Percentiles rank a stretch among this genome's conserved stretches.
These are phyloP conservation scores for Sarcodon aspratus DNA, from an alignment of 768 basidiomycete genomes.

Conservation along the genomic window DNA sequence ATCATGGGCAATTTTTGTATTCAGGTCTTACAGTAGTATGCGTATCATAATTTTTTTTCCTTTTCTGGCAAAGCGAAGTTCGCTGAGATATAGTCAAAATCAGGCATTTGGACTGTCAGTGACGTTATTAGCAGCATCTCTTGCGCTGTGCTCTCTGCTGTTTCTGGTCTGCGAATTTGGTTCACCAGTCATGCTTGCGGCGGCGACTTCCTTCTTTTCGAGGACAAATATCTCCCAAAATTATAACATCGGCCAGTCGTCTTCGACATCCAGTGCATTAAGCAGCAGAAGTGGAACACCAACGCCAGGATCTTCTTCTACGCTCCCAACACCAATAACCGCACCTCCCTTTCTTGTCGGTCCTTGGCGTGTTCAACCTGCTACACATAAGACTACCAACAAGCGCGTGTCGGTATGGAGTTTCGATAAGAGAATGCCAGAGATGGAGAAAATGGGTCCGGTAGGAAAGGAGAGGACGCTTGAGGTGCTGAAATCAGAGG, in stretches of 20 bases:
- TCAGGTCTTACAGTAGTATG: no score
- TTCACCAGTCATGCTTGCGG: slow-evolving; percentile 49
- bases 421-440: slow-evolving; percentile 71
- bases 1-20: no score
- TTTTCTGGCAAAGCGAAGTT: no score
- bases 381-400: slow-evolving; percentile 77
- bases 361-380: slow-evolving; percentile 82
- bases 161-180: no score
- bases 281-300: slow-evolving; percentile 26
- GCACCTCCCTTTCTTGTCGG: slow-evolving; percentile 61
- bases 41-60: no score
- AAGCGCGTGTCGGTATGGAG: slow-evolving; percentile 92
- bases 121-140: no score
- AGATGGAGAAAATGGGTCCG: slow-evolving; percentile 59
- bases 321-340: slow-evolving; percentile 27
- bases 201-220: slow-evolving; percentile 74
- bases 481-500: slow-evolving; percentile 88
- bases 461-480: slow-evolving; percentile 61
- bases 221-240: slow-evolving; percentile 74
- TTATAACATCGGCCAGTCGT: slow-evolving; percentile 45
- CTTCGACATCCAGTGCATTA: slow-evolving; percentile 13
- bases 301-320: slow-evolving; percentile 16
- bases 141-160: no score
- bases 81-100: no score
- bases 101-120: no score